Evolutionary conservation across 163 green algal genomes (phyloP).

Genomic region (Coccomyxa subellipsoidea): DNA sequence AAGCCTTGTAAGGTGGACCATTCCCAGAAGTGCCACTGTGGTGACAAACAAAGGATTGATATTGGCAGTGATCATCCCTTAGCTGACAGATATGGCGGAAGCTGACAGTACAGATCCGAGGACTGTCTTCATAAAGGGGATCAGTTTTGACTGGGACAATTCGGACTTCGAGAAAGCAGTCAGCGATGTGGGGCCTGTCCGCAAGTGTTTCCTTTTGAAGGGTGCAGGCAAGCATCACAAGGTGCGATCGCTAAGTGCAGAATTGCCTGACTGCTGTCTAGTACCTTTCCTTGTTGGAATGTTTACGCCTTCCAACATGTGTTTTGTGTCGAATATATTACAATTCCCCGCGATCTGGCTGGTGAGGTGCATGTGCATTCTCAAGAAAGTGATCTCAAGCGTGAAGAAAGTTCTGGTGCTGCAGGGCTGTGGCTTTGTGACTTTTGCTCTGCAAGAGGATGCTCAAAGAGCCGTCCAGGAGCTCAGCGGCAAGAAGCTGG

Average conservation of each 20-base stretch:
- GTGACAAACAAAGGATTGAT: not conserved
- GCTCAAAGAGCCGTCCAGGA: constrained; percentile 65
- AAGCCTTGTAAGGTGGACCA: too few species aligned
- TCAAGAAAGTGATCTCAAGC: too few species aligned
- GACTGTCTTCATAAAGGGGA: constrained; percentile 12
- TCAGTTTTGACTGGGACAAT: not conserved
- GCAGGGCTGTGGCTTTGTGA: constrained; percentile 75
- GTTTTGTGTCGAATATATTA: not conserved
- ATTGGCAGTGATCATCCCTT: not conserved
- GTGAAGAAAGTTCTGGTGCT: too few species aligned
- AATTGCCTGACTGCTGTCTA: not conserved
- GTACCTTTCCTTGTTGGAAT: not conserved
- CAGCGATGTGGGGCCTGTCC: constrained; percentile 73
- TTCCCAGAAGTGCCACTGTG: too few species aligned
- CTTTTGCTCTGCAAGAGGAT: constrained; percentile 80
- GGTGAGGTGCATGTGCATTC: too few species aligned
- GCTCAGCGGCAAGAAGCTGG: constrained; percentile 58
- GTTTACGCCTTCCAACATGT: not conserved
- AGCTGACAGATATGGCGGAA: not conserved
- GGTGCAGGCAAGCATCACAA: constrained; percentile 49
- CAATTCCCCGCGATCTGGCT: too few species aligned
- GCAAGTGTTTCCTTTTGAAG: constrained; percentile 74
- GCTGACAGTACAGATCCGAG: constrained; percentile 21
- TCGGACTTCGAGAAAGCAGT: constrained; percentile 42
- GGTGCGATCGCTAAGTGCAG: constrained; percentile 11